These are phyloP conservation scores for Verticillium isaacii DNA, from an alignment of 2,329 filamentous ascomycete species.

Conservation along the genomic window DNA sequence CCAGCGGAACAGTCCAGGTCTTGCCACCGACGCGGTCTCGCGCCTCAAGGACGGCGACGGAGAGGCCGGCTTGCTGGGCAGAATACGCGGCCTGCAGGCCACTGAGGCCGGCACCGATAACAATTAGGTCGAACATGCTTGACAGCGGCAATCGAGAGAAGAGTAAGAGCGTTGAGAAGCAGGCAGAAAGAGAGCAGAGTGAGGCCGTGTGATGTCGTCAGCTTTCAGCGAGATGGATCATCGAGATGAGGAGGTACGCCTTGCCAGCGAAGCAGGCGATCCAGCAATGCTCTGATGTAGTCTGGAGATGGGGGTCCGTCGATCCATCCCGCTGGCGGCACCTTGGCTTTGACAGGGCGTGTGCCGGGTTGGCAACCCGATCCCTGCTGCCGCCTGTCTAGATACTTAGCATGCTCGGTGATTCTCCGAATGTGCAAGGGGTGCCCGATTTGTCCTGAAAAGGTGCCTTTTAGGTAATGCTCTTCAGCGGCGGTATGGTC, in stretches of 20 bases:
- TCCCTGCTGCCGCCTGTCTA: background rate
- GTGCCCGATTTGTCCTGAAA: background rate
- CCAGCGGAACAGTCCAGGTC: constrained; percentile 32
- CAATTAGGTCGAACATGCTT: constrained; percentile 23
- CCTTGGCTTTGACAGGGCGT: background rate
- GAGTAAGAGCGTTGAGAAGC: background rate
- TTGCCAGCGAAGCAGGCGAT: too few relatives aligned
- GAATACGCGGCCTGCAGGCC: constrained; percentile 29
- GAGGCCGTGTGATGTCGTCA: background rate
- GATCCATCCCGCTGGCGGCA: background rate
- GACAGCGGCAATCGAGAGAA: background rate
- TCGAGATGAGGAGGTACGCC: too few relatives aligned
- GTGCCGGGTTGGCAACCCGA: background rate
- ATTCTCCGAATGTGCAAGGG: background rate
- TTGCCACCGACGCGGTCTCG: constrained; percentile 47
- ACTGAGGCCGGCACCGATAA: constrained; percentile 32
- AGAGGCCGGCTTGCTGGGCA: constrained; percentile 25
- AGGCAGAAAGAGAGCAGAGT: too few relatives aligned
- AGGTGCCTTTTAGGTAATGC: background rate
- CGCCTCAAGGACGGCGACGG: constrained; percentile 42
- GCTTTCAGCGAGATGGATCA: background rate
- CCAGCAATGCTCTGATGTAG: background rate
- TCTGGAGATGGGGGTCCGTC: background rate
- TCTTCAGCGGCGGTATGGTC: background rate
- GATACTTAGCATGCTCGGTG: background rate